Percentiles rank a stretch among this genome's conserved stretches.
phyloP scores from a whole-genome alignment of 129 eudicot genomes.

The Calendula officinalis region DNA sequence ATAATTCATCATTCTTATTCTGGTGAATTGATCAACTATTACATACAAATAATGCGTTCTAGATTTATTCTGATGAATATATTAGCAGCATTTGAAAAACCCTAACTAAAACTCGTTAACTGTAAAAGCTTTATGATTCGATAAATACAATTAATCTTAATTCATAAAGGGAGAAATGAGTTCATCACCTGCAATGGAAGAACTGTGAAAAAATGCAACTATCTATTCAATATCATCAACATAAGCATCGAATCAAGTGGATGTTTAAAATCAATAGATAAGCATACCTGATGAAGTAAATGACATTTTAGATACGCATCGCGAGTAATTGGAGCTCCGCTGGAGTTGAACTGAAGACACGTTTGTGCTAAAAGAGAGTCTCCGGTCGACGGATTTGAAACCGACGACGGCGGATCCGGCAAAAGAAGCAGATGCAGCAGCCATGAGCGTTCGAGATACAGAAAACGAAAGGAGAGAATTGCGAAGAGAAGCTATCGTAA shows the following conservation, averaged over 20 bases:
- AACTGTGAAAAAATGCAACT: no score
- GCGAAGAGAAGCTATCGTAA: background rate
- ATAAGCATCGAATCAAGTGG: background rate
- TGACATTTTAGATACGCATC: slow-evolving; percentile 35
- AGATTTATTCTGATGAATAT: no score
- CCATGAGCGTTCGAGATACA: slow-evolving; percentile 23
- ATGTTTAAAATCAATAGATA: background rate
- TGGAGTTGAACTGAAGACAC: slow-evolving; percentile 20
- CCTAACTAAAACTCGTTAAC: no score
- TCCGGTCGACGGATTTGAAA: slow-evolving; percentile 30
- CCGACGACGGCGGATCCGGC: background rate
- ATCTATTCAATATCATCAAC: background rate
- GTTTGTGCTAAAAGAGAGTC: slow-evolving; percentile 18
- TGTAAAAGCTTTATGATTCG: no score
- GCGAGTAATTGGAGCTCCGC: slow-evolving; percentile 8
- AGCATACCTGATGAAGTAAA: slow-evolving; percentile 37
- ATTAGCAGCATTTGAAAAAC: no score
- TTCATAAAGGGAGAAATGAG: no score
- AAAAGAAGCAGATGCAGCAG: slow-evolving; percentile 43
- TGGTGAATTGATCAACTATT: no score
- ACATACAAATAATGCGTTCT: no score
- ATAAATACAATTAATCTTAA: no score
- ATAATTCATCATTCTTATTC: background rate
- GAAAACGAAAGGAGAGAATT: background rate
- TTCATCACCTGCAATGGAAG: no score